These are phyloP conservation scores for Corymbia citriodora DNA, from an alignment of 441 rosid species.

Conservation along the genomic window DNA sequence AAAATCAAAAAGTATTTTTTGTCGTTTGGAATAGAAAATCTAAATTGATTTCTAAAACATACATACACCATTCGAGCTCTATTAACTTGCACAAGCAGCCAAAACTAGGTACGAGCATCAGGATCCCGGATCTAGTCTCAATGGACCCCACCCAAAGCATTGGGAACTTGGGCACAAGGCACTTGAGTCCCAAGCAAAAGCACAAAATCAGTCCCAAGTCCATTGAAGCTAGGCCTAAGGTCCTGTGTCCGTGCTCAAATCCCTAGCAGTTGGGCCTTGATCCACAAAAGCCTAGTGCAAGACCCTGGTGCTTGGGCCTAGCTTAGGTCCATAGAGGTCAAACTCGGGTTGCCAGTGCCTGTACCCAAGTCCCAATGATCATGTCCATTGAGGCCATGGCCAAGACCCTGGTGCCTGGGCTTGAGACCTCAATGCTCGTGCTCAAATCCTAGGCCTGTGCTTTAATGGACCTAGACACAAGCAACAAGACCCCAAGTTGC, in stretches of 20 bases:
- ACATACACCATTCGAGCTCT: fast-evolving
- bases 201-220: not conserved
- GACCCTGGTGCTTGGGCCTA: not conserved
- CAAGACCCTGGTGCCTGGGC: no score
- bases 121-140: fast-evolving
- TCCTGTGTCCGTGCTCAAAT: fast-evolving
- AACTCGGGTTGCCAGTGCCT: not conserved
- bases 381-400: no score
- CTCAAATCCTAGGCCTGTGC: not conserved
- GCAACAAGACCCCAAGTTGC: not conserved
- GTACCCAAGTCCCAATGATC: not conserved
- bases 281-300: not conserved
- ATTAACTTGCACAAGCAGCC: not conserved
- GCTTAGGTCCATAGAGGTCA: fast-evolving
- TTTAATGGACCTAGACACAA: not conserved
- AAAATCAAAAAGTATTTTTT: fast-evolving
- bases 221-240: fast-evolving
- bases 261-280: not conserved
- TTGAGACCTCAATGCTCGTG: not conserved
- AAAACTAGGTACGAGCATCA: no score
- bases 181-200: not conserved
- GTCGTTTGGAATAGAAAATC: fast-evolving
- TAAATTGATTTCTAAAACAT: no score
- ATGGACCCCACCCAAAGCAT: fast-evolving
- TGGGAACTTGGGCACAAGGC: fast-evolving